Conservation (phyloP, 495 filamentous ascomycete species). For the Talaromyces proteolyticus region DNA sequence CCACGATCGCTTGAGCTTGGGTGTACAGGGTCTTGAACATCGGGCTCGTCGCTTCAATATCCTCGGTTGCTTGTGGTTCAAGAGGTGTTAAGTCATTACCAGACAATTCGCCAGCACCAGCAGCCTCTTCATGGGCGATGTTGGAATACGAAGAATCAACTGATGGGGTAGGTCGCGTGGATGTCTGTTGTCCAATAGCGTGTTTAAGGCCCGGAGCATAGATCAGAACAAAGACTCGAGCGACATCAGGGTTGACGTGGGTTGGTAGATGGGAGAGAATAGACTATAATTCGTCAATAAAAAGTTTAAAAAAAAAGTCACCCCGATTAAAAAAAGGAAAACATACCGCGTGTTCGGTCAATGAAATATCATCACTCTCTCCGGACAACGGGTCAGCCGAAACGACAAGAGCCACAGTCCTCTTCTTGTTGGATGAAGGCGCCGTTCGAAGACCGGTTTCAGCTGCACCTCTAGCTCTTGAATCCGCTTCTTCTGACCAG, state of each 20-base stretch:
- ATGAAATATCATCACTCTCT: slow-evolving; percentile 53
- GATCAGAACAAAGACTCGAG: slow-evolving; percentile 79
- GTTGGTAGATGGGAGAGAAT: slow-evolving; percentile 83
- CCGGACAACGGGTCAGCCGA: slow-evolving; percentile 62
- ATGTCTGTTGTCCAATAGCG: slow-evolving; percentile 31
- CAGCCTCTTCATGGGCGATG: slow-evolving; percentile 69
- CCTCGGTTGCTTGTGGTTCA: slow-evolving; percentile 33
- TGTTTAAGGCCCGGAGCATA: slow-evolving; percentile 78
- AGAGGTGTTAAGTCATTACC: slow-evolving; percentile 45
- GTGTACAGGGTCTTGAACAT: slow-evolving; percentile 71
- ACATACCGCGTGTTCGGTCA: slow-evolving; percentile 72
- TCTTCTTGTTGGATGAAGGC: slow-evolving; percentile 38
- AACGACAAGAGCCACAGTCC: slow-evolving; percentile 78
- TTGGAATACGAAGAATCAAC: slow-evolving; percentile 84
- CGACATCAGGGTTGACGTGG: slow-evolving; percentile 59
- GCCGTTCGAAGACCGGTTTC: slow-evolving; percentile 17
- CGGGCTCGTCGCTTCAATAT: slow-evolving; percentile 34
- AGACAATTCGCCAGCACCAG: slow-evolving; percentile 58
- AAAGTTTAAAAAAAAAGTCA: slow-evolving; percentile 12
- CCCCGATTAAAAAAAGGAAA: background rate
- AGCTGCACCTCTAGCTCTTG: slow-evolving; percentile 29
- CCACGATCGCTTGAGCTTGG: slow-evolving; percentile 69
- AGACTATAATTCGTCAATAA: slow-evolving; percentile 47
- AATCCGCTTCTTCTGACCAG: slow-evolving; percentile 76
- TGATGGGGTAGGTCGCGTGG: slow-evolving; percentile 48